A percentile compares a stretch with the other conserved stretches of the same genome.
phyloP scores from a whole-genome alignment of 345 rosid genomes.

The Litchi chinensis region DNA sequence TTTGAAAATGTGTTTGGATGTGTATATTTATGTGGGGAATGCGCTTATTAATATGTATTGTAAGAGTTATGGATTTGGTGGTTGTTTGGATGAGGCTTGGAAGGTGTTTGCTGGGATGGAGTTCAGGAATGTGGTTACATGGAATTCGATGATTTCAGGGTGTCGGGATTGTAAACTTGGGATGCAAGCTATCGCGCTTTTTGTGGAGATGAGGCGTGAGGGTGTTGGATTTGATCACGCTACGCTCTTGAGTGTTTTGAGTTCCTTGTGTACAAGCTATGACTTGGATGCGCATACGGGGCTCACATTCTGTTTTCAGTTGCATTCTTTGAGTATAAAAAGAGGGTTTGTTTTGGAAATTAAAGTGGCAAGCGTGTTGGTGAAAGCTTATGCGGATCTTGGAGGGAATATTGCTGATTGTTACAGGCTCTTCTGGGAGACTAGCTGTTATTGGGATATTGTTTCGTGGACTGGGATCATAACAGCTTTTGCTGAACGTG shows the following conservation, averaged over 20 bases:
- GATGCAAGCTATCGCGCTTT: conserved; percentile 45
- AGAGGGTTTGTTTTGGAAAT: conserved; percentile 56
- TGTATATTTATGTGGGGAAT: conserved; percentile 61
- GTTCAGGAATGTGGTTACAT: conserved; percentile 54
- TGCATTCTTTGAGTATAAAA: conserved; percentile 61
- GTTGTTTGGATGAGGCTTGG: conserved; percentile 54
- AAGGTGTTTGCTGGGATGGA: conserved; percentile 54
- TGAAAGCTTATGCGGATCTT: conserved; percentile 74
- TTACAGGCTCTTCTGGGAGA: conserved; percentile 65
- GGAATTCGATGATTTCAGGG: conserved; percentile 87
- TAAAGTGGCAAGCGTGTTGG: conserved; percentile 68
- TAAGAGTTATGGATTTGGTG: conserved; percentile 30
- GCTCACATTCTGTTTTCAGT: conserved; percentile 54
- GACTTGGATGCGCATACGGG: conserved; percentile 34
- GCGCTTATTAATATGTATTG: conserved; percentile 75
- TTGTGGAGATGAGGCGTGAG: conserved; percentile 49
- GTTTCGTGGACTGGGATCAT: conserved; percentile 84
- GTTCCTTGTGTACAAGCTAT: conserved; percentile 53
- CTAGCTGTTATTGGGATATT: conserved; percentile 43
- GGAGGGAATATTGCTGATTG: conserved; percentile 57
- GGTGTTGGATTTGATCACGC: conserved; percentile 73
- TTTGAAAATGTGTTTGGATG: conserved; percentile 56
- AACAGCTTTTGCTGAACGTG: conserved; percentile 66
- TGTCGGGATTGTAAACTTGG: conserved; percentile 52
- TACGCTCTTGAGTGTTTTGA: conserved; percentile 63